phyloP scores from a whole-genome alignment of 495 filamentous ascomycete species.

The Penicillium verhagenii region DNA sequence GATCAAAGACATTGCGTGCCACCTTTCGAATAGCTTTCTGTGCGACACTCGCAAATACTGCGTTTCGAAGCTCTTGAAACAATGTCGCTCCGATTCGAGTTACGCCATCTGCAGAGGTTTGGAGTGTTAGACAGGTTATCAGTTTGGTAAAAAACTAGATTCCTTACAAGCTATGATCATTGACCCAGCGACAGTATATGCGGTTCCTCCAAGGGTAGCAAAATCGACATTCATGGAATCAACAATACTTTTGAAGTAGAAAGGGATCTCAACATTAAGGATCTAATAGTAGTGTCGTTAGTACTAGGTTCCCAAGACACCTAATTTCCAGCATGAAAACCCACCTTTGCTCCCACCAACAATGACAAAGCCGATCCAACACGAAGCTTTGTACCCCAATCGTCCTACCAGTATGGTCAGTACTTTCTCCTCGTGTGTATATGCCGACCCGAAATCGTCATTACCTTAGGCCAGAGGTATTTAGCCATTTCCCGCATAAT shows the following conservation, averaged over 20 bases:
- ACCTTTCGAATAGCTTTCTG: constrained; percentile 94
- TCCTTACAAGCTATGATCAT: constrained; percentile 82
- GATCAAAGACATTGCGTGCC: constrained; percentile 87
- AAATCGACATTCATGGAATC: constrained; percentile 97
- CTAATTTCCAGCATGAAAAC: not conserved
- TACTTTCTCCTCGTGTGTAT: not conserved
- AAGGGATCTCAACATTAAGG: constrained; percentile 95
- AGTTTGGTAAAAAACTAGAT: not conserved
- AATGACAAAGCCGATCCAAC: constrained; percentile 78
- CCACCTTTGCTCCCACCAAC: constrained; percentile 81
- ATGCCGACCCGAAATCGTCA: constrained; percentile 1
- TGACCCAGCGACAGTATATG: constrained; percentile 81
- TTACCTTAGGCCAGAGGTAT: constrained; percentile 94
- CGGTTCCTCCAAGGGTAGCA: constrained; percentile 75
- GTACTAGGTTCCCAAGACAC: not conserved
- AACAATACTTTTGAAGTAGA: constrained; percentile 97
- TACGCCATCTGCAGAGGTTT: constrained; percentile 65
- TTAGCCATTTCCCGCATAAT: constrained; percentile 97
- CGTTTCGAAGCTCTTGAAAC: constrained; percentile 91
- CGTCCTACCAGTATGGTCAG: constrained; percentile 50
- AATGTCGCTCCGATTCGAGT: constrained; percentile 83
- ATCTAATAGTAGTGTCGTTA: constrained; percentile 44
- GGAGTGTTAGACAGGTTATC: constrained; percentile 8
- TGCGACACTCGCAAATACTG: constrained; percentile 93
- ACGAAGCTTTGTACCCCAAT: constrained; percentile 75